These are phyloP conservation scores for Plantago coronopus DNA, from an alignment of 305 asterid species.

Conservation along the genomic window DNA sequence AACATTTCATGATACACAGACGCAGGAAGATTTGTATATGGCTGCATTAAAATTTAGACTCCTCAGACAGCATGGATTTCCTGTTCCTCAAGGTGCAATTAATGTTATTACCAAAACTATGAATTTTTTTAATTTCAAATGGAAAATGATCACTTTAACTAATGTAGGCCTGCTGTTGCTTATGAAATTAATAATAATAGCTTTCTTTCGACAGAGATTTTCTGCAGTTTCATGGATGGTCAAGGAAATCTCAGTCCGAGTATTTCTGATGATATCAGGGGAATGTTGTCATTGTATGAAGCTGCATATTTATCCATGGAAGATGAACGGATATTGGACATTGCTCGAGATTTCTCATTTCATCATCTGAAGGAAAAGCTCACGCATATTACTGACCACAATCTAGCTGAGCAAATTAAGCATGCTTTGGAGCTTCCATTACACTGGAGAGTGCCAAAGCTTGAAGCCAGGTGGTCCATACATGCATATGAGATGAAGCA, in stretches of 20 bases:
- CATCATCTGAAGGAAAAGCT: constrained; percentile 27
- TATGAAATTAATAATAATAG: not conserved
- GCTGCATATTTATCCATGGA: constrained; percentile 52
- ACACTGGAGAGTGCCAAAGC: constrained; percentile 60
- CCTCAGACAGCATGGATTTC: constrained; percentile 48
- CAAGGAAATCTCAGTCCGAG: constrained; percentile 29
- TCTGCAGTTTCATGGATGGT: constrained; percentile 41
- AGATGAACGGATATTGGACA: constrained; percentile 45
- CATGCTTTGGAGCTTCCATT: constrained; percentile 66
- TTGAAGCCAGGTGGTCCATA: constrained; percentile 62
- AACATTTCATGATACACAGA: not conserved
- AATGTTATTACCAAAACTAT: not conserved
- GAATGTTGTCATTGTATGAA: constrained; percentile 49
- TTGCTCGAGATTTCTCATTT: constrained; percentile 36
- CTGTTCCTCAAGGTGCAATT: constrained; percentile 49
- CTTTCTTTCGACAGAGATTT: constrained; percentile 41
- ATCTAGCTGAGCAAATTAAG: constrained; percentile 26
- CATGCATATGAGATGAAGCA: constrained; percentile 21
- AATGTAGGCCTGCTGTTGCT: not conserved
- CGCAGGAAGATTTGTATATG: constrained; percentile 21
- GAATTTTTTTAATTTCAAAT: not conserved
- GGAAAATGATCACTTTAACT: too few relatives aligned
- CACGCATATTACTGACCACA: constrained; percentile 13
- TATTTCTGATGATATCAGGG: constrained; percentile 34
- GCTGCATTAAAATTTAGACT: constrained; percentile 50